Conservation (phyloP, 495 filamentous ascomycete genomes). For the Acidomyces sp. region DNA sequence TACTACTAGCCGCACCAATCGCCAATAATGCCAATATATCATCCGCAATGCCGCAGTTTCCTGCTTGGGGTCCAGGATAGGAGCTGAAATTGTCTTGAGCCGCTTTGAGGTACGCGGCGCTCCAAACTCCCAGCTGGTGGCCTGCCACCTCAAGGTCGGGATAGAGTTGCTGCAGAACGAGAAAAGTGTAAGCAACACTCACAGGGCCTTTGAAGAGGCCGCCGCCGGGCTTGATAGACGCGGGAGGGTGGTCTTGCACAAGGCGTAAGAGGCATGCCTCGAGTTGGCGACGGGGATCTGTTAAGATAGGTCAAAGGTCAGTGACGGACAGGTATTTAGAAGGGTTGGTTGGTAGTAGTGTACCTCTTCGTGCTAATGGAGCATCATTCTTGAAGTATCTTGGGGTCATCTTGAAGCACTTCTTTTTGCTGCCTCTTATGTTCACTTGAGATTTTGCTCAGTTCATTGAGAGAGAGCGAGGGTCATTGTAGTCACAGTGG, state of each 20-base stretch:
- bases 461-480: no score
- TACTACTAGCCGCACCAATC: slow-evolving; percentile 36
- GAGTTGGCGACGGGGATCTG: slow-evolving; percentile 32
- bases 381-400: slow-evolving; percentile 24
- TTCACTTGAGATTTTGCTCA: no score
- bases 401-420: slow-evolving; percentile 19
- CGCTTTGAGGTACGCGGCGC: slow-evolving; percentile 30
- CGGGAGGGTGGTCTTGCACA: slow-evolving; percentile 27
- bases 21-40: slow-evolving; percentile 43
- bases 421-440: no score
- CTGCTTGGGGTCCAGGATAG: slow-evolving; percentile 28
- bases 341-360: no score
- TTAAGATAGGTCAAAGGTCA: no score
- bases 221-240: slow-evolving; percentile 26
- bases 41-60: slow-evolving; percentile 41
- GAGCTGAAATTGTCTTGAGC: slow-evolving; percentile 34
- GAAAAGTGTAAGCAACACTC: slow-evolving; percentile 46
- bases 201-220: slow-evolving; percentile 49
- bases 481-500: no score
- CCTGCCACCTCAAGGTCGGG: slow-evolving; percentile 36
- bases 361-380: slow-evolving; percentile 16
- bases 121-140: slow-evolving; percentile 34
- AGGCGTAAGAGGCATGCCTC: slow-evolving; percentile 32
- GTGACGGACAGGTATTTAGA: no score
- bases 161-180: slow-evolving; percentile 35